Evolutionary conservation across 768 basidiomycete genomes (phyloP), one percentile per base, ranked within the genome.

Genomic region (Phlegmacium glaucopus): DNA sequence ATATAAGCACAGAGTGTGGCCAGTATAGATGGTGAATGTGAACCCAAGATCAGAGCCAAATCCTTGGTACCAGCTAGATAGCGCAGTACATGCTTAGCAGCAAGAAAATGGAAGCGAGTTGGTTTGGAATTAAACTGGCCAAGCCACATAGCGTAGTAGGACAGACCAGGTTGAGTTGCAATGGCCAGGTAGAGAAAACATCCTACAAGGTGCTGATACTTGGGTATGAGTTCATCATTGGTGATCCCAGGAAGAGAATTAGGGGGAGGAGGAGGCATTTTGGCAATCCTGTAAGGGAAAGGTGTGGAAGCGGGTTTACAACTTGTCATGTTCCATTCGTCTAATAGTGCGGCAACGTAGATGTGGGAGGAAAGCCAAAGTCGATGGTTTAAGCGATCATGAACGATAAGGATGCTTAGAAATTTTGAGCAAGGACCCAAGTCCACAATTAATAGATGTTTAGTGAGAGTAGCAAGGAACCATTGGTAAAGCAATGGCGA

Each of bases 111-210:
- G n/a, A n/a, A n/a, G n/a, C n/a, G n/a, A n/a, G n/a, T n/a, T n/a
- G n/a, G n/a, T n/a, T n/a, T n/a, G n/a, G n/a, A n/a, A n/a, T n/a
- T n/a, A n/a, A n/a, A n/a, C n/a, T n/a, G n/a, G n/a, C n/a, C n/a
- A n/a, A n/a, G n/a, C n/a, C n/a, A n/a, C n/a, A n/a, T n/a, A n/a
- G n/a, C n/a, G n/a, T n/a, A n/a, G n/a, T n/a, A n/a, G n/a, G n/a
- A n/a, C n/a, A 75, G 55, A 34, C 75, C 68, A 0, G 71, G 70
- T 0, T 60, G 53, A 1, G 70, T 69, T 6, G 57, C 59, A 3
- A 67, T 44, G 4, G 68, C 52, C 0, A 68, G 47, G 45, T 67
- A 70, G 7, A 61, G 62, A 0, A 69, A 32, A 1, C 42, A 59
- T 4, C 62, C 63, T 0, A 67, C 55, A 0, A 69, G 43, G 1